phyloP scores from a whole-genome alignment of 2,329 filamentous ascomycete species.

The Uncinocarpus reesii region DNA sequence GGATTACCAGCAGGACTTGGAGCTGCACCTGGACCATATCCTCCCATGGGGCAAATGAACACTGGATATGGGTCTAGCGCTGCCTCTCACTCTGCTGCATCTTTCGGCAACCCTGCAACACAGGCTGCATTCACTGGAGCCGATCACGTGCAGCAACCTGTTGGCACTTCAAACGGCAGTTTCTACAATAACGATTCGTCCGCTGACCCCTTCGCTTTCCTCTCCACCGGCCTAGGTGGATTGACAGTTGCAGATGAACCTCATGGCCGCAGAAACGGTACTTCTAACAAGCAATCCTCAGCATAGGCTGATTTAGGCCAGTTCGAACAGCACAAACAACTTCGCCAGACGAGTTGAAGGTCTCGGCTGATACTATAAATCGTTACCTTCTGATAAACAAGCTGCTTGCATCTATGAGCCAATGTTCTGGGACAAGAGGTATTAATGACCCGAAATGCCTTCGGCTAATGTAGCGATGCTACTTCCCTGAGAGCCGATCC shows the following conservation, averaged over 20 bases:
- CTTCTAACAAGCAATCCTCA: constrained; percentile 38
- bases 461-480: neutral
- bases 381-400: no score
- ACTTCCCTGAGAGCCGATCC: neutral
- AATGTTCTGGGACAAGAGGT: no score
- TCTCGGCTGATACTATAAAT: no score
- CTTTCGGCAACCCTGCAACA: constrained; percentile 85
- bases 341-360: neutral
- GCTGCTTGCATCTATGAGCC: no score
- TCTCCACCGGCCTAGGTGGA: constrained; percentile 50
- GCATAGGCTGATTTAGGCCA: constrained; percentile 21
- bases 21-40: constrained; percentile 65
- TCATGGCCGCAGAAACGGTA: constrained; percentile 38
- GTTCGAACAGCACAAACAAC: neutral
- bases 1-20: constrained; percentile 76
- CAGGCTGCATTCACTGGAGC: constrained; percentile 91
- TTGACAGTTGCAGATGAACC: constrained; percentile 45
- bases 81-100: constrained; percentile 69
- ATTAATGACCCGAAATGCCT: neutral
- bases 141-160: constrained; percentile 67
- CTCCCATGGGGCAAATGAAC: constrained; percentile 53
- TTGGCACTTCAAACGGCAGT: constrained; percentile 64
- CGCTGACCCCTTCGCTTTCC: constrained; percentile 55
- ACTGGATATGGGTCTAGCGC: constrained; percentile 69
- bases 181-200: constrained; percentile 50